Base-by-base conservation (phyloP, 257 asterid species). In the Echites panduratus region DNA sequence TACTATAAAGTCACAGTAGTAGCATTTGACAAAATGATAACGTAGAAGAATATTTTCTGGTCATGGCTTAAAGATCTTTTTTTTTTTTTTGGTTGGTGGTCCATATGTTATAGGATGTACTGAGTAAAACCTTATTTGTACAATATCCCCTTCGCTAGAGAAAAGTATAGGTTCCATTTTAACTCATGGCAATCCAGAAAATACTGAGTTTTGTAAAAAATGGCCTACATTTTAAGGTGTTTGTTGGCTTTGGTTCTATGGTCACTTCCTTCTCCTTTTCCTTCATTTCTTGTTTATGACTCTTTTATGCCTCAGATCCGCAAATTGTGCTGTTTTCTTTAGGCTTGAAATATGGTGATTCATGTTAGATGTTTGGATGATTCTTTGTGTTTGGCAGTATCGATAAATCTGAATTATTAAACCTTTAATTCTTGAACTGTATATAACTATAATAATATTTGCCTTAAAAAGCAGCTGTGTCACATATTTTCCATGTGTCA, bases 1-100 rank as follows among this genome's bases (percentile, higher is more conserved):
- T 17, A 0, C 22, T 45, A 24, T 71, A 57, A 71, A 75, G 63
- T n/a, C n/a, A 45, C 44, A 32, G 38, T 45, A 45, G 61, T 61
- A 13, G 45, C 13, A 52, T n/a, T 63, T 22, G 66, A 61, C 24
- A 49, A 70, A 68, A 27, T 75, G 72, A 72, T 57, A 44, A 1
- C 65, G 43, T 32, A 44, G 68, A 54, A 76, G 44, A 72, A 67
- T 61, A 62, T 71, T 75, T 68, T 29, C 70, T 45, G 57, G 69
- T 72, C 45, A 10, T 27, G 64, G 41, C 12, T 69, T n/a, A 43
- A 24, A 62, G 45, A 62, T 32, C 38, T 0, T 45, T 10, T 45
- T 10, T 53, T 52, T 5, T 52, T 50, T 9, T 75, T 73, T 52
- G 24, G 26, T 41, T n/a, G n/a, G 53, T 59, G 74, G 59, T 72